Conservation (phyloP, 495 filamentous ascomycete species). For the Talaromyces borbonicus region DNA sequence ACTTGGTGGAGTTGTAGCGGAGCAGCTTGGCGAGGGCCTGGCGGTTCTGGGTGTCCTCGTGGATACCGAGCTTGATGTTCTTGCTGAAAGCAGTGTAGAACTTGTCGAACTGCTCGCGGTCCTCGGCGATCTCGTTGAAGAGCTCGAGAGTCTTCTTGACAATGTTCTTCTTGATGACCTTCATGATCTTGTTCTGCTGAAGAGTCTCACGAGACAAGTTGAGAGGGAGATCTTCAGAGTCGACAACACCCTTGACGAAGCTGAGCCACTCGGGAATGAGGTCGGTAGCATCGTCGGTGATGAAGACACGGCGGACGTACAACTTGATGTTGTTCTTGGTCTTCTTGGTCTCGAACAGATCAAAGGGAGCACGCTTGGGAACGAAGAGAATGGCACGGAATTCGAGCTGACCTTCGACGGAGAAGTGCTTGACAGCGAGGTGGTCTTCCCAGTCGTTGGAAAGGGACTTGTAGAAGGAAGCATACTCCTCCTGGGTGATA, state of each 20-base stretch:
- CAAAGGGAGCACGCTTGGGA: constrained; percentile 98
- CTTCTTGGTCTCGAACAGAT: constrained; percentile 99
- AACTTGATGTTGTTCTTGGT: constrained; percentile 99
- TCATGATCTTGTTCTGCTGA: constrained; percentile 99
- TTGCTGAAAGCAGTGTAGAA: constrained; percentile 99
- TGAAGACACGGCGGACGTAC: constrained; percentile 99
- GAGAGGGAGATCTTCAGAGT: constrained; percentile 97
- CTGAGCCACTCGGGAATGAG: constrained; percentile 98
- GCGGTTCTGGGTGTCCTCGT: constrained; percentile 99
- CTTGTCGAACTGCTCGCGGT: constrained; percentile 99
- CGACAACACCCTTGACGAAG: constrained; percentile 99
- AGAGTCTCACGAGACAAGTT: constrained; percentile 99
- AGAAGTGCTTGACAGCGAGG: constrained; percentile 99
- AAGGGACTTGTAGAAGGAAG: constrained; percentile 97
- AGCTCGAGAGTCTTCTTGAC: constrained; percentile 99
- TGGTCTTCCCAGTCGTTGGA: constrained; percentile 99
- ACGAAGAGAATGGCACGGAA: constrained; percentile 99
- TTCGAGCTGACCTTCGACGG: constrained; percentile 99
- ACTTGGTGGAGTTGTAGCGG: constrained; percentile 97
- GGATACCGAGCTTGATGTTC: constrained; percentile 99
- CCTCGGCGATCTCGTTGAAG: constrained; percentile 96
- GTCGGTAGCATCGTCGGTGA: constrained; percentile 98
- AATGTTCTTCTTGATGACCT: constrained; percentile 99
- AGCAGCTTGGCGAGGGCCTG: constrained; percentile 90
- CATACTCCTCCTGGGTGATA: constrained; percentile 95